phyloP scores from a whole-genome alignment of 1,284 basidiomycete species.

The Microbotryomycetes sp. region DNA sequence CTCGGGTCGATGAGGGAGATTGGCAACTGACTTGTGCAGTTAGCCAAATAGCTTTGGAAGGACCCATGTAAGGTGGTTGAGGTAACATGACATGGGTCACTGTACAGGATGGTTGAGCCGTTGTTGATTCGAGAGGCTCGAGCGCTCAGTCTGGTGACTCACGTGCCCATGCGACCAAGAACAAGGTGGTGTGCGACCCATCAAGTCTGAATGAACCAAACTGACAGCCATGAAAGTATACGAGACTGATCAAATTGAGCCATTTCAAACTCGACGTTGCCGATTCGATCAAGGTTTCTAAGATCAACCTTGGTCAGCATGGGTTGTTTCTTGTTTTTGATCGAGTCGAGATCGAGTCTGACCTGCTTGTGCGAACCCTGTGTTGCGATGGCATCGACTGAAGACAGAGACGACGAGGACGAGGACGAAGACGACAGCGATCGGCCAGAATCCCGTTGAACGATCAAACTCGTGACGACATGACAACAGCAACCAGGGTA shows the following conservation, averaged over 20 bases:
- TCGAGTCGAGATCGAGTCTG: too few species aligned
- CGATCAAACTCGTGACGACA: neutral
- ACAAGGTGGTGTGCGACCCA: neutral
- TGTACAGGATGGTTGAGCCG: neutral
- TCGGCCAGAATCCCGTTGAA: neutral
- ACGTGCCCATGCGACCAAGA: slow-evolving; percentile 19
- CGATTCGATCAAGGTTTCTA: slow-evolving; percentile 1
- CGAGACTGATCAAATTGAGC: slow-evolving; percentile 20
- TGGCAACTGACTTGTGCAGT: slow-evolving; percentile 8
- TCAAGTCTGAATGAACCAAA: neutral
- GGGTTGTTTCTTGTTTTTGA: neutral
- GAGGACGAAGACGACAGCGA: neutral
- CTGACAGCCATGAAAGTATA: slow-evolving; percentile 6
- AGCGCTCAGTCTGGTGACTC: too few species aligned
- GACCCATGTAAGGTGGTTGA: slow-evolving; percentile 28
- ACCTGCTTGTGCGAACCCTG: neutral
- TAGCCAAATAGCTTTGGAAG: neutral
- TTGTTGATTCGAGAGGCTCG: too few species aligned
- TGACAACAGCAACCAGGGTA: slow-evolving; percentile 11
- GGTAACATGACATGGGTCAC: slow-evolving; percentile 21
- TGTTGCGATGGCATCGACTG: neutral
- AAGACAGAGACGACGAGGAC: slow-evolving; percentile 3
- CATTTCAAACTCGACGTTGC: slow-evolving; percentile 16
- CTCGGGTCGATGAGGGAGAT: neutral
- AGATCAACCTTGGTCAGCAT: slow-evolving; percentile 1